Evolutionary conservation across 2,329 filamentous ascomycete genomes (phyloP), one percentile per base, ranked within the genome.

Genomic region (Neocatenulostroma microsporum): DNA sequence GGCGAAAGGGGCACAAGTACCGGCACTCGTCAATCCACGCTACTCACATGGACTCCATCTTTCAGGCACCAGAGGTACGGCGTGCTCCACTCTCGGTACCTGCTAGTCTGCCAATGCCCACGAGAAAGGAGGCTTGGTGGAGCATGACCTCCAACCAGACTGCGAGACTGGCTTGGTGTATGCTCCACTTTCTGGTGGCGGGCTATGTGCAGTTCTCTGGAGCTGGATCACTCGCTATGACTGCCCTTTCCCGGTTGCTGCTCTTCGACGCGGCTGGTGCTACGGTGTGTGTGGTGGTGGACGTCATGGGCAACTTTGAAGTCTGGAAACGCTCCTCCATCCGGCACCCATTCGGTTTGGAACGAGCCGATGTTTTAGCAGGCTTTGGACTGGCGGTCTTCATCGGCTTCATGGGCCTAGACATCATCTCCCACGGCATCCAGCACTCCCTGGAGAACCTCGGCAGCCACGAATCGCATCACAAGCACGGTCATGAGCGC

Each of bases 341-440:
- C 50, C 80, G 88, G 17, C 87, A 98, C 62, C 91, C 91, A 0
- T 98, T 98, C 56, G 58, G 82, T 3, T 74, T 98, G 17, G 86
- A 95, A 64, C 78, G 91, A 36, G 84, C 84, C 40, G 91, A 98
- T 62, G 89, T 98, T 4, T 75, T 98, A 12, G 87, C 88, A 23
- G 91, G 91, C 13, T 94, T 98, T 47, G 91, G 88, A 42, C 86
- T 96, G 78, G 93, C 87, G 34, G 83, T 98, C 25, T 86, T 95
- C 44, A 75, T 98, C 10, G 76, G 94, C n/a, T 98, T 98, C 63
- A 94, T 94, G 70, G 89, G 89, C 14, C 82, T 96, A 53, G 91
- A 98, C 53, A 76, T 98, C 32, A 82, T 98, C 43, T 94, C 85
- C 26, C 91, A 98, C 60, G 89, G 86, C 42, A 69, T 94, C 12